Conservation (phyloP, 202 grass and related monocot genomes). For the Bolboschoenoplectus hybrid region DNA sequence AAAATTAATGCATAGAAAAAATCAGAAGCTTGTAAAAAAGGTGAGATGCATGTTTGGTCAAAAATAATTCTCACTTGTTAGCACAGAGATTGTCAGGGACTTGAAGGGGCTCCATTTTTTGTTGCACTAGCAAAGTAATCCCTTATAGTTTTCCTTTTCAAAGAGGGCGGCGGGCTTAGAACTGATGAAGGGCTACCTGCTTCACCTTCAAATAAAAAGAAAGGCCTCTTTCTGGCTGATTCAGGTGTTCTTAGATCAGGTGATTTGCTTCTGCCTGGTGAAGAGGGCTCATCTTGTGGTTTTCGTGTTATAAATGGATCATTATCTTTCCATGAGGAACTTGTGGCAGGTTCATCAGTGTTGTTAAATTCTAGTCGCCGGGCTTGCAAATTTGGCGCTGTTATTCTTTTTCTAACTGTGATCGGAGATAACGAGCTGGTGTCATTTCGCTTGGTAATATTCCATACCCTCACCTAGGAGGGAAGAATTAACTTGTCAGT, state of each 20-base stretch:
- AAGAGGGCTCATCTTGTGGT: constrained; percentile 39
- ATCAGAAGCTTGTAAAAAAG: not conserved
- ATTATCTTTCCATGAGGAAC: constrained; percentile 15
- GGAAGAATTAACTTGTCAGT: constrained; percentile 24
- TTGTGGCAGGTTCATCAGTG: constrained; percentile 31
- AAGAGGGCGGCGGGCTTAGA: constrained; percentile 74
- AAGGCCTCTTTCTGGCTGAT: constrained; percentile 67
- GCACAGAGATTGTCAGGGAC: constrained; percentile 37
- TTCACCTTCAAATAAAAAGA: constrained; percentile 52
- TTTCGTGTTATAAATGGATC: constrained; percentile 16
- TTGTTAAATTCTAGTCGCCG: constrained; percentile 49
- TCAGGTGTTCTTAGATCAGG: constrained; percentile 76
- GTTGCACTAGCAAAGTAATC: constrained; percentile 75
- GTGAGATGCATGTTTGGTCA: constrained; percentile 23
- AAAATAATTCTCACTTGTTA: constrained; percentile 26
- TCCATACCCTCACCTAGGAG: constrained; percentile 82
- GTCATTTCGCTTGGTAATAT: constrained; percentile 56
- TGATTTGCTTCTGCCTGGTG: constrained; percentile 53
- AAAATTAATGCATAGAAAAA: not conserved
- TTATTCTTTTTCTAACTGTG: constrained; percentile 74
- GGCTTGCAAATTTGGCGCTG: constrained; percentile 50
- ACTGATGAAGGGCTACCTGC: constrained; percentile 76
- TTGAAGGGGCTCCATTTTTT: constrained; percentile 43
- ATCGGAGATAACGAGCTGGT: constrained; percentile 58
- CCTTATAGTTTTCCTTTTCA: constrained; percentile 90